A percentile compares a stretch with the other conserved stretches of the same genome.
phyloP scores from a whole-genome alignment of 495 filamentous ascomycete genomes.

The Astrothelium subdiscretum region DNA sequence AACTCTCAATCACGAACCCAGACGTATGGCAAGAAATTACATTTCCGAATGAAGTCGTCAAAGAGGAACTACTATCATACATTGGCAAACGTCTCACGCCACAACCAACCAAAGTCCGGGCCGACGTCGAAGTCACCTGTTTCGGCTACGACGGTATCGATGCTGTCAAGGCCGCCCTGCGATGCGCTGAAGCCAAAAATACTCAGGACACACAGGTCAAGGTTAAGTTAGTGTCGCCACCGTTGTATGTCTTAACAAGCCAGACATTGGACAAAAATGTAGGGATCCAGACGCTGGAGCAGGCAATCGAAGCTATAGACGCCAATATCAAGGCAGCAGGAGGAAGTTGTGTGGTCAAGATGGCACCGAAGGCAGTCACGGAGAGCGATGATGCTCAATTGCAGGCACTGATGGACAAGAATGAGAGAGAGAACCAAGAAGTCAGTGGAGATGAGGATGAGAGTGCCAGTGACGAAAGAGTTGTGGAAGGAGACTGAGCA shows the following conservation, averaged over 20 bases:
- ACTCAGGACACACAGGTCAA: conserved; percentile 86
- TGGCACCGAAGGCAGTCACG: conserved; percentile 97
- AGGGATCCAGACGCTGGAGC: conserved; percentile 73
- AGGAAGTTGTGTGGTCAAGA: conserved; percentile 75
- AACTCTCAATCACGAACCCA: conserved; percentile 95
- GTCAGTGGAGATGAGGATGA: conserved; percentile 92
- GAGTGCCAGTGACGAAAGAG: conserved; percentile 79
- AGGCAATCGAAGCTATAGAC: conserved; percentile 75
- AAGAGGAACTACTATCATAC: conserved; percentile 78
- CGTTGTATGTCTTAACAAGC: conserved; percentile 85
- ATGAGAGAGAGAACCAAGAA: conserved; percentile 92
- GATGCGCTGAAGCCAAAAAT: conserved; percentile 78
- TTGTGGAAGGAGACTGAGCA: conserved; percentile 22
- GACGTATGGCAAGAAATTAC: conserved; percentile 87
- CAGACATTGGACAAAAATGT: conserved; percentile 86
- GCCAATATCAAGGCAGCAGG: conserved; percentile 59
- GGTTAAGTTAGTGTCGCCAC: conserved; percentile 89
- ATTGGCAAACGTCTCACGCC: conserved; percentile 93
- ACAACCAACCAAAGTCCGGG: conserved; percentile 93
- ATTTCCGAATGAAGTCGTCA: conserved; percentile 78
- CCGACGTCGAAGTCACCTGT: conserved; percentile 96
- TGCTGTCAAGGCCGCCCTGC: conserved; percentile 82
- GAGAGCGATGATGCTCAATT: conserved; percentile 96
- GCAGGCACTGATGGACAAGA: conserved; percentile 97
- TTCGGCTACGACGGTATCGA: conserved; percentile 98